Evolutionary conservation across 1,139 yeast genomes (phyloP), one percentile per base, ranked within the genome.

Genomic region (Geotrichum phurueaensis): DNA sequence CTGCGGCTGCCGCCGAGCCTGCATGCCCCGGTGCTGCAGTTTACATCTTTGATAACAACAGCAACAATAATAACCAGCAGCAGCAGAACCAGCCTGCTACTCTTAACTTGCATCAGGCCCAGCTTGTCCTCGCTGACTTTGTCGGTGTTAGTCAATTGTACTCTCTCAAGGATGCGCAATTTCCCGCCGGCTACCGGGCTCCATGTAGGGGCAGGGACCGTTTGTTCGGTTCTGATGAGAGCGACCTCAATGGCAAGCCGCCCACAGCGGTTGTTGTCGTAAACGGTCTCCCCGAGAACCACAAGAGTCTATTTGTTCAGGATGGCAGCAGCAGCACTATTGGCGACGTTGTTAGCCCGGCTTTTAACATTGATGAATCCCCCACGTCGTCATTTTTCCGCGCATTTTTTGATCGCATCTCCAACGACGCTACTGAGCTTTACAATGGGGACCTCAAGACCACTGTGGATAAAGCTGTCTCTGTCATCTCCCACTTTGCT

Each of bases 41-140:
- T 15, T 62, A 59, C 45, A 51, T 55, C 53, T 61, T 61, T 33
- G 43, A 39, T 25, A 23, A 50, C 25, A 31, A 51, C 29, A 20
- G 29, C 31, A 25, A 43, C 2, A 45, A 22, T 3, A 47, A 20
- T 23, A 52, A 50, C 45, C 39, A 53, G 13, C 23, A 47, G 12
- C 54, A 54, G 29, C n/a, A 29, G 23, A 45, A 51, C 29, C 31
- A 43, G 48, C 27, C 20, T 23, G 23, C 58, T 23, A 56, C 58
- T 53, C 62, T 64, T 53, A 60, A 62, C 50, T 36, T 62, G 45
- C 67, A 65, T 29, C 71, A 69, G 60, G 62, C 67, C 53, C 70
- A 69, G 63, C 64, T 68, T 31, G 68, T 69, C 39, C 61, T 69
- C 33, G 69, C 70, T 3, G 70, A 69, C 57, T 62, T 67, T 47